A percentile compares a stretch with the other conserved stretches of the same genome.
Evolutionary conservation across 257 asterid species (phyloP).

Genomic region (Solanum chiquidenum): DNA sequence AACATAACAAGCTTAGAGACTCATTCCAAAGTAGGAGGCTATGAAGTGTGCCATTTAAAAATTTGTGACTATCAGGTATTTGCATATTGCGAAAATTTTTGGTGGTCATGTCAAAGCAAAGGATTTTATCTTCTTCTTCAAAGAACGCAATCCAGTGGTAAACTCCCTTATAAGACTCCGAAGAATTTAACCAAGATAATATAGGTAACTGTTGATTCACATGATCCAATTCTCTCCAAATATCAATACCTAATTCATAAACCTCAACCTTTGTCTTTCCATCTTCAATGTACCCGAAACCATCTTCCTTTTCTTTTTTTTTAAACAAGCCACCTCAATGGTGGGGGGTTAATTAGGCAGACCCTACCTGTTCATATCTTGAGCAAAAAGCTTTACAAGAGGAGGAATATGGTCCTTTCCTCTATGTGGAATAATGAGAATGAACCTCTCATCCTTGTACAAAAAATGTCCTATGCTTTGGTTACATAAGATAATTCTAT

Average conservation of each 20-base stretch:
- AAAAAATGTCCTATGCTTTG: not conserved
- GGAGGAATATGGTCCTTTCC: not conserved
- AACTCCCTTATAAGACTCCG: not conserved
- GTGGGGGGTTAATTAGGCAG: not conserved
- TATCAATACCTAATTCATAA: not conserved
- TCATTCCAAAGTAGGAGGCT: not conserved
- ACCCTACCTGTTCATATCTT: not conserved
- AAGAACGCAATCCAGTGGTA: not conserved
- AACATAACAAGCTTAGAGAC: not conserved
- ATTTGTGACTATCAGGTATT: not conserved
- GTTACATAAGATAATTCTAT: not conserved
- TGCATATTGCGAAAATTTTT: not conserved
- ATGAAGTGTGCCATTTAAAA: not conserved
- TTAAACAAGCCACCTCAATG: not conserved
- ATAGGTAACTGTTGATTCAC: not conserved
- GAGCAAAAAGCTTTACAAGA: not conserved
- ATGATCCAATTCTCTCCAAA: not conserved
- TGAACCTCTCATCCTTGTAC: too few relatives aligned
- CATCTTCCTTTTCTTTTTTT: not conserved
- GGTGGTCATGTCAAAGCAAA: not conserved
- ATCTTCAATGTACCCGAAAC: not conserved
- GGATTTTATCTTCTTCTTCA: not conserved
- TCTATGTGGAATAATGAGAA: not conserved
- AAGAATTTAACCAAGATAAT: not conserved
- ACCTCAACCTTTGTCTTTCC: not conserved